Evolutionary conservation across 306 rosid genomes (phyloP).

Genomic region (Psophocarpus tetragonolobus): DNA sequence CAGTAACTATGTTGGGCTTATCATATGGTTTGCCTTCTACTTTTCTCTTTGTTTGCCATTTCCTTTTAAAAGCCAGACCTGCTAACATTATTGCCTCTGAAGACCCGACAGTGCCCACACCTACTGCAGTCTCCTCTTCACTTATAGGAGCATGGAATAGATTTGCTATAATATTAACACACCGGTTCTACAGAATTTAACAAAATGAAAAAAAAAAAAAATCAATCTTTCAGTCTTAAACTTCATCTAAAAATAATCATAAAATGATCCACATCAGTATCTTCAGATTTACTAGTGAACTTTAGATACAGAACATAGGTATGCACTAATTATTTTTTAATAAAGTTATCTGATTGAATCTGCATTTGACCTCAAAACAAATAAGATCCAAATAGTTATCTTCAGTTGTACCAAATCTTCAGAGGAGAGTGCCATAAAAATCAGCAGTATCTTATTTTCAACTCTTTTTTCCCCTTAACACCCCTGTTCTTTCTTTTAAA

Average conservation of each 20-base stretch:
- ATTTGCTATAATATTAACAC: conserved; percentile 88
- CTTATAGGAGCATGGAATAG: conserved; percentile 75
- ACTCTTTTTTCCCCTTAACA: not conserved
- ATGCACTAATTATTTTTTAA: not conserved
- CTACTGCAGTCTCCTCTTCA: conserved; percentile 67
- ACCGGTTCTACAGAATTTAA: conserved; percentile 69
- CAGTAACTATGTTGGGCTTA: conserved; percentile 91
- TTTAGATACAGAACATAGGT: not conserved
- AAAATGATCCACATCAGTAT: conserved; percentile 8
- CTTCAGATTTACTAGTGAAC: conserved; percentile 11
- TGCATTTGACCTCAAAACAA: conserved; percentile 5
- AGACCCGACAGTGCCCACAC: conserved; percentile 91
- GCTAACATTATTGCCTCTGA: conserved; percentile 99
- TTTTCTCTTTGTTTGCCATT: conserved; percentile 81
- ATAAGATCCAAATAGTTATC: not conserved
- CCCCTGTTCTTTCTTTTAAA: not conserved
- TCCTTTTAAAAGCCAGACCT: conserved; percentile 85
- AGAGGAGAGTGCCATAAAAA: not conserved
- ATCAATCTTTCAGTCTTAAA: not conserved
- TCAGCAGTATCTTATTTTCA: not conserved
- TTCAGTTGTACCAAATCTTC: not conserved
- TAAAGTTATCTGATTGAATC: not conserved
- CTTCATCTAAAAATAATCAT: not conserved
- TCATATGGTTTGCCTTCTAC: conserved; percentile 68
- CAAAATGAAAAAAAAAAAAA: conserved; percentile 15